phyloP scores from a whole-genome alignment of 2,329 filamentous ascomycete genomes.

The Exutisphaerella laricina region DNA sequence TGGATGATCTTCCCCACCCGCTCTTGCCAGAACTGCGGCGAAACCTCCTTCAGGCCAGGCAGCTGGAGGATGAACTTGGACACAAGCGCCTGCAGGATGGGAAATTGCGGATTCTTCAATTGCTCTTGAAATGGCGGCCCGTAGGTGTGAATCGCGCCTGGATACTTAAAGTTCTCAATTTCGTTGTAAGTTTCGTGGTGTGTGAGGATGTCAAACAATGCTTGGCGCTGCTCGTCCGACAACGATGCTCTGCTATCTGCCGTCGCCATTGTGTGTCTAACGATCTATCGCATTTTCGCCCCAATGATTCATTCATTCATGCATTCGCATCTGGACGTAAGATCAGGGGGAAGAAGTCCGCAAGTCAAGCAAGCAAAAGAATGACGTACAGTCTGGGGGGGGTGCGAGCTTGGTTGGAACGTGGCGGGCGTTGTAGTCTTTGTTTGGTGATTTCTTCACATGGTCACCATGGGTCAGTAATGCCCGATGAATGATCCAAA shows the following conservation, averaged over 20 bases:
- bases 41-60: conserved; percentile 60
- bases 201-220: conserved; percentile 51
- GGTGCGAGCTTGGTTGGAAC: too few species aligned
- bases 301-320: too few species aligned
- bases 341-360: conserved; percentile 3
- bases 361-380: too few species aligned
- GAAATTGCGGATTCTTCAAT: conserved; percentile 49
- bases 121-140: conserved; percentile 61
- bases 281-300: too few species aligned
- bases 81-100: conserved; percentile 64
- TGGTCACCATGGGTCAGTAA: too few species aligned
- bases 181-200: conserved; percentile 57
- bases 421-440: too few species aligned
- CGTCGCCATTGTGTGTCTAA: conserved; percentile 13
- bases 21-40: conserved; percentile 60
- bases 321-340: too few species aligned
- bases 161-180: conserved; percentile 64
- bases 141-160: conserved; percentile 59
- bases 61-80: conserved; percentile 59
- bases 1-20: conserved; percentile 55
- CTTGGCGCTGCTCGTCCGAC: conserved; percentile 43
- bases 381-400: too few species aligned
- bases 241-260: conserved; percentile 26
- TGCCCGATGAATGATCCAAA: conserved; percentile 9
- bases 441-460: too few species aligned